Percentiles rank a stretch among this genome's conserved stretches.
These are phyloP conservation scores for Hanseniaspora valbyensis DNA, from an alignment of 805 yeast species.

Conservation along the genomic window DNA sequence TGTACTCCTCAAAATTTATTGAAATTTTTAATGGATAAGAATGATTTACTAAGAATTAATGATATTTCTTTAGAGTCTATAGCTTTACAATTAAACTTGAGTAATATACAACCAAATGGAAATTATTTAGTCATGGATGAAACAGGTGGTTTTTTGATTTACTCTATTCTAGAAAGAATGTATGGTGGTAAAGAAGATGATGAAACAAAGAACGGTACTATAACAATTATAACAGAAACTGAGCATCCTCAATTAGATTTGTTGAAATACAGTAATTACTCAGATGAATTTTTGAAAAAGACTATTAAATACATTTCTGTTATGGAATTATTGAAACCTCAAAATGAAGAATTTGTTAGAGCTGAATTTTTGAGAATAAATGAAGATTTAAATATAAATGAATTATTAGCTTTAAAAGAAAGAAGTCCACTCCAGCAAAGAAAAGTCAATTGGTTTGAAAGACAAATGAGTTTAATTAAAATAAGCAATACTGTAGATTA, in stretches of 20 bases:
- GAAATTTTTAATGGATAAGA: slow-evolving; percentile 68
- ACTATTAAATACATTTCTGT: slow-evolving; percentile 63
- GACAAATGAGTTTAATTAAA: slow-evolving; percentile 36
- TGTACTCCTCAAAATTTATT: slow-evolving; percentile 60
- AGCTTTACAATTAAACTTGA: slow-evolving; percentile 66
- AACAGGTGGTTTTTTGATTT: slow-evolving; percentile 82
- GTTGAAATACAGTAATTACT: slow-evolving; percentile 52
- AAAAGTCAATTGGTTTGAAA: slow-evolving; percentile 40
- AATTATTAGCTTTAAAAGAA: slow-evolving; percentile 48
- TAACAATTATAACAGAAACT: slow-evolving; percentile 75
- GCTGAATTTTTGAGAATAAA: slow-evolving; percentile 32
- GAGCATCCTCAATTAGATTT: slow-evolving; percentile 81
- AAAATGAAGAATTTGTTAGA: slow-evolving; percentile 35
- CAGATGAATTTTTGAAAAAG: slow-evolving; percentile 39
- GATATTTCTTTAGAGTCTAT: slow-evolving; percentile 79
- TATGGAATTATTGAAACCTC: slow-evolving; percentile 76
- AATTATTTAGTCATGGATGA: slow-evolving; percentile 81
- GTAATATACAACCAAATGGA: slow-evolving; percentile 82
- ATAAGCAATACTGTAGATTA: slow-evolving; percentile 37
- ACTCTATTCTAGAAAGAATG: slow-evolving; percentile 85
- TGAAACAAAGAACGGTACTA: slow-evolving; percentile 37
- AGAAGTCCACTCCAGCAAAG: slow-evolving; percentile 50
- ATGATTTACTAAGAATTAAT: slow-evolving; percentile 51
- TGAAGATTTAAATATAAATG: slow-evolving; percentile 34
- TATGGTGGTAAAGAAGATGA: slow-evolving; percentile 32